Percentiles rank a stretch among this genome's conserved stretches.
These are phyloP conservation scores for Ormosia semicastrata DNA, from an alignment of 306 rosid species.

Conservation along the genomic window DNA sequence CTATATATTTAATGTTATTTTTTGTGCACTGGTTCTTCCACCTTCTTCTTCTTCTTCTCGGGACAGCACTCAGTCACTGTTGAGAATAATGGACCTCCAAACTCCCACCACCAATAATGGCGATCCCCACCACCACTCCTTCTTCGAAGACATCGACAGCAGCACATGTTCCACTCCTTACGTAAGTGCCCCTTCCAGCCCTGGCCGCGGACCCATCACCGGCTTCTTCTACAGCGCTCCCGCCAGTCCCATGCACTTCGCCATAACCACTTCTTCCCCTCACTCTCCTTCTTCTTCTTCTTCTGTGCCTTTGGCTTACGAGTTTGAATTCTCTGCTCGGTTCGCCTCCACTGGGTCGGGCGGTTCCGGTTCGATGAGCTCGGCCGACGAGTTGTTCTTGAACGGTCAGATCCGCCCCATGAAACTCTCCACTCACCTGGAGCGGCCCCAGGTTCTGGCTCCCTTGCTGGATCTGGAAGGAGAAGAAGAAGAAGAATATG, in stretches of 20 bases:
- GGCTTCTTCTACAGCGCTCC: constrained; percentile 72
- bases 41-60: neutral
- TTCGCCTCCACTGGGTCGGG: constrained; percentile 38
- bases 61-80: neutral
- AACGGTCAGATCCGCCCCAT: constrained; percentile 81
- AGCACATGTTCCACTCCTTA: constrained; percentile 71
- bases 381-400: constrained; percentile 74
- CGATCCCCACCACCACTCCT: neutral
- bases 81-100: constrained; percentile 40
- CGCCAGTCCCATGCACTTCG: constrained; percentile 68
- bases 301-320: constrained; percentile 35
- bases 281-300: neutral
- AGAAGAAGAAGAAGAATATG: constrained; percentile 42
- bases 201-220: constrained; percentile 46
- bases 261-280: constrained; percentile 18
- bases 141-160: constrained; percentile 56
- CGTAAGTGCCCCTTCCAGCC: constrained; percentile 75
- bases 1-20: neutral
- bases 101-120: constrained; percentile 30
- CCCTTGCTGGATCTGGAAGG: constrained; percentile 64
- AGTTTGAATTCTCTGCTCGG: constrained; percentile 76
- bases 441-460: constrained; percentile 54
- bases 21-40: neutral
- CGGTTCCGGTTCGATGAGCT: constrained; percentile 60
- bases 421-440: constrained; percentile 70